A percentile compares a stretch with the other conserved stretches of the same genome.
Evolutionary conservation across 805 yeast species (phyloP).

Genomic region (Yamadazyma scolyti): DNA sequence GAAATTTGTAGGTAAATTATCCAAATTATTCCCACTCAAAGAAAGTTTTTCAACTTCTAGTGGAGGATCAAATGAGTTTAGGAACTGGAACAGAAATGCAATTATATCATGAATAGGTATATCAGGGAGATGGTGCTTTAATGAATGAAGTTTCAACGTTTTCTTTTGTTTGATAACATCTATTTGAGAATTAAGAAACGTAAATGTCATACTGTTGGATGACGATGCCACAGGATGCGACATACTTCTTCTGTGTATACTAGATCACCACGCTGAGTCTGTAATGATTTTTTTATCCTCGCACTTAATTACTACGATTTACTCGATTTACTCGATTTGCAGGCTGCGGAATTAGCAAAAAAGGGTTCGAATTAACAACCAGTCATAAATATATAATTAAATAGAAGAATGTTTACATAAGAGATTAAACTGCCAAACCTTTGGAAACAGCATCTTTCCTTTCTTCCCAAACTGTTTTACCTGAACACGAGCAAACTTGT

Average conservation of each 20-base stretch:
- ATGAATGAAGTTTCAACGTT: slow-evolving; percentile 17
- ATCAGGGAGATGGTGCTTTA: slow-evolving; percentile 8
- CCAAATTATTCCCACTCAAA: slow-evolving; percentile 49
- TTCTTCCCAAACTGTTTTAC: slow-evolving; percentile 96
- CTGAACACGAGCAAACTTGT: slow-evolving; percentile 89
- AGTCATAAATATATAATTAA: too few relatives aligned
- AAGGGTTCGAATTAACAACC: too few relatives aligned
- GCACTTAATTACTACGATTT: too few relatives aligned
- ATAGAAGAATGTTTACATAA: too few relatives aligned
- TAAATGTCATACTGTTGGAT: slow-evolving; percentile 10
- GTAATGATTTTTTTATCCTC: too few relatives aligned
- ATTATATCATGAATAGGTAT: slow-evolving; percentile 16
- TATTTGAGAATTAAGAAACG: slow-evolving; percentile 19
- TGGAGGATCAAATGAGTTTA: slow-evolving; percentile 19
- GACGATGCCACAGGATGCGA: too few relatives aligned
- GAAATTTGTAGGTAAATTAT: slow-evolving; percentile 47
- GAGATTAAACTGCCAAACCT: slow-evolving; percentile 34
- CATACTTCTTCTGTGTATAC: too few relatives aligned
- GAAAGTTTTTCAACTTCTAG: slow-evolving; percentile 47
- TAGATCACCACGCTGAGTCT: too few relatives aligned
- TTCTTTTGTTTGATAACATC: slow-evolving; percentile 17
- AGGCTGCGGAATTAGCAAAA: too few relatives aligned
- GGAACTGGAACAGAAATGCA: slow-evolving; percentile 19
- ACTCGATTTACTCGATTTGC: too few relatives aligned
- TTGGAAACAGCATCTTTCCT: slow-evolving; percentile 66